These are phyloP conservation scores for Spencermartinsiella ligniputridi DNA, from an alignment of 1,139 yeast species.

Conservation along the genomic window DNA sequence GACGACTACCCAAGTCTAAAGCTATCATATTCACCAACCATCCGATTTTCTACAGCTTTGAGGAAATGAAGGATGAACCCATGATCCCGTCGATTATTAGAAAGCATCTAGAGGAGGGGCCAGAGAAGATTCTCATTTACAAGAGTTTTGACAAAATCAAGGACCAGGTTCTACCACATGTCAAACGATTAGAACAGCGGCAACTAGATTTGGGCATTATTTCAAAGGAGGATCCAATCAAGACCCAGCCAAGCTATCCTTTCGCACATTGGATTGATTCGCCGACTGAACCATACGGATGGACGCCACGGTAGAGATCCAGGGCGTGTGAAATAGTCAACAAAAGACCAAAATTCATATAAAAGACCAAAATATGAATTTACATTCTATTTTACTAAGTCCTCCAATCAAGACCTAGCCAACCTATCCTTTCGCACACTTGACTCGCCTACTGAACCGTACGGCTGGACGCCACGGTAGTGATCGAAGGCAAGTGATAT, in stretches of 20 bases:
- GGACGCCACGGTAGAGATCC: constrained; percentile 9
- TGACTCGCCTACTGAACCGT: too few species aligned
- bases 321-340: too few species aligned
- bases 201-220: constrained; percentile 57
- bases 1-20: constrained; percentile 59
- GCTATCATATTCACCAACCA: constrained; percentile 62
- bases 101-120: constrained; percentile 62
- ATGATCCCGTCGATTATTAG: constrained; percentile 60
- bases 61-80: constrained; percentile 77
- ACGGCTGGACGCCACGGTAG: too few species aligned
- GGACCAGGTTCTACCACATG: constrained; percentile 55
- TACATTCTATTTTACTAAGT: too few species aligned
- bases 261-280: constrained; percentile 43
- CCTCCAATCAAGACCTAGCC: too few species aligned
- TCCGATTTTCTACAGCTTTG: constrained; percentile 64
- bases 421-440: too few species aligned
- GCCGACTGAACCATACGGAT: constrained; percentile 19
- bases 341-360: too few species aligned
- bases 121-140: constrained; percentile 59
- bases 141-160: constrained; percentile 55
- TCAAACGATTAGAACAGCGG: constrained; percentile 52
- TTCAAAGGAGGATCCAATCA: constrained; percentile 50
- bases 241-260: constrained; percentile 60
- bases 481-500: too few species aligned
- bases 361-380: too few species aligned